A percentile compares a stretch with the other conserved stretches of the same genome.
These are phyloP conservation scores for Pleodorina starrii DNA, from an alignment of 139 green algal genomes.

Conservation along the genomic window DNA sequence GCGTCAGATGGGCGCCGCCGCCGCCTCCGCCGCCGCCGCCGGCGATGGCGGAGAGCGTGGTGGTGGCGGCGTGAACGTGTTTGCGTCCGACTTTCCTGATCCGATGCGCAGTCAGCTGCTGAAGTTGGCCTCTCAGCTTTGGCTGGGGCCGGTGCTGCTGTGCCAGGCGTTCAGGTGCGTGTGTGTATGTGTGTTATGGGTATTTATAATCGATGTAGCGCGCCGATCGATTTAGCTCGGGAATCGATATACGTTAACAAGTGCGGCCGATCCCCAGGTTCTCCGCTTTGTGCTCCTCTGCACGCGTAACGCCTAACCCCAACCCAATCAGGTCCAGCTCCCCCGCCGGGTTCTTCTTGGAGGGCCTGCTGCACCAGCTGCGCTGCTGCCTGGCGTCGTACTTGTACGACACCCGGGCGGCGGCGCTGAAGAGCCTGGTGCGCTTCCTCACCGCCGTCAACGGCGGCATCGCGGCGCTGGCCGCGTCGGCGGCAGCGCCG, in stretches of 20 bases:
- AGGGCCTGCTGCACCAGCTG: conserved; percentile 52
- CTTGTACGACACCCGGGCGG: conserved; percentile 71
- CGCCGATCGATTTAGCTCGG: too few species aligned
- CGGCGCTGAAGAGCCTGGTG: conserved; percentile 66
- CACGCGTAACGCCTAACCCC: too few species aligned
- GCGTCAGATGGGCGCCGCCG: too few species aligned
- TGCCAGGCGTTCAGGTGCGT: conserved; percentile 37
- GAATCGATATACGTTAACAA: too few species aligned
- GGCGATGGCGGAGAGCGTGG: background rate
- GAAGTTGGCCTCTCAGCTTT: conserved; percentile 60
- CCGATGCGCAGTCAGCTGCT: conserved; percentile 58
- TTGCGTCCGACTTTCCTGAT: conserved; percentile 41
- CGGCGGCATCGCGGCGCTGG: conserved; percentile 8
- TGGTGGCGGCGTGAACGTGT: background rate
- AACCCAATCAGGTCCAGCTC: conserved; percentile 21
- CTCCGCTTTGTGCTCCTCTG: too few species aligned
- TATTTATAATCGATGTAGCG: too few species aligned
- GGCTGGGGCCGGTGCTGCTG: conserved; percentile 48
- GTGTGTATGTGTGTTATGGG: background rate
- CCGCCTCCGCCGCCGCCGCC: background rate
- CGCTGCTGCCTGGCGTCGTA: conserved; percentile 46
- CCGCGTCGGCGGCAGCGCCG: background rate
- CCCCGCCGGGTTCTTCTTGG: conserved; percentile 2
- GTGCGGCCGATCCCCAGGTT: too few species aligned
- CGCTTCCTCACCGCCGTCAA: background rate